Evolutionary conservation across 345 rosid species (phyloP), one percentile per base, ranked within the genome.

Genomic region (Populus simonii): DNA sequence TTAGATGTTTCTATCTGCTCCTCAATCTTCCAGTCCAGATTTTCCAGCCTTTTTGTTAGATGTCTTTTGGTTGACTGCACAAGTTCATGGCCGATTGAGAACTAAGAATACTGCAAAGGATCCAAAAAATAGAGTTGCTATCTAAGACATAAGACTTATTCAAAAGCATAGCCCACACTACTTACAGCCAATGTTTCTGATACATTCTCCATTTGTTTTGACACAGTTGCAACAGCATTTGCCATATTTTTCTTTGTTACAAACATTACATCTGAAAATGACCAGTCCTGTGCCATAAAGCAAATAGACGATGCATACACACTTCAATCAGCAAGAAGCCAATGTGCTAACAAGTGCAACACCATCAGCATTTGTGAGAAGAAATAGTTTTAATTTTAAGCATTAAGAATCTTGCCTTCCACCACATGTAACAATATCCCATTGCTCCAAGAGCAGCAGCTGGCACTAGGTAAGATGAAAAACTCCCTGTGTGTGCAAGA

Each of bases 361-460:
- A 79, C 27, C 6, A 23, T 75, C 31, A 69, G 73, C 72, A 62
- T 45, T 25, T 53, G 17, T 12, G 25, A 73, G 38, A 35, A 61
- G 38, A 76, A 73, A 47, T 31, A 16, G 43, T n/a, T 76, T 76
- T 15, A 45, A 43, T 62, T 66, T 77, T 47, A 45, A 71, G 76
- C 75, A 71, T 62, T 1, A 31, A 65, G 72, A 82, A 78, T 39
- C 81, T 79, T 75, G 87, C 99, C 97, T 92, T 93, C 99, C 97
- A 95, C 97, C 93, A 90, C 97, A 93, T 90, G 83, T 92, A 93
- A 84, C 96, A 90, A 85, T 93, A 95, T 61, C 97, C 97, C 94
- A 95, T 85, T 74, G 95, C 98, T 85, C 99, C 98, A 76, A 95
- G 75, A 3, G 96, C 98, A 29, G 97, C 95, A 70, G 98, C 98